A percentile compares a stretch with the other conserved stretches of the same genome.
phyloP scores from a whole-genome alignment of 345 rosid species.

The Lumnitzera racemosa region DNA sequence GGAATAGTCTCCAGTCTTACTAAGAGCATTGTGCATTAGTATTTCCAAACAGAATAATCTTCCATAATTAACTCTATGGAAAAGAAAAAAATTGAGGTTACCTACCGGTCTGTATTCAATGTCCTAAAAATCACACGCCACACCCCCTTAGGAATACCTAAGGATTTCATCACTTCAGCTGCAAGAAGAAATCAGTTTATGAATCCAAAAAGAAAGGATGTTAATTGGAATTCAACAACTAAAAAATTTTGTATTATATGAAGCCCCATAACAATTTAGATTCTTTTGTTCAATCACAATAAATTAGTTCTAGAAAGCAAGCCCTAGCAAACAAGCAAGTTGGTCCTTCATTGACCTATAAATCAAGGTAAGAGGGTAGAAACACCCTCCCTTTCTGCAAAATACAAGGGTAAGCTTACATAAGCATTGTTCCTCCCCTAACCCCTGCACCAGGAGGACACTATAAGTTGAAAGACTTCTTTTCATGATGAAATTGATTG shows the following conservation, averaged over 20 bases:
- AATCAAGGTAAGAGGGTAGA: too few species aligned
- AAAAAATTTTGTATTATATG: neutral
- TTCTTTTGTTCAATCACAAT: too few species aligned
- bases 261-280: neutral
- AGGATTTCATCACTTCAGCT: slow-evolving; percentile 28
- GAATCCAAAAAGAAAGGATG: neutral
- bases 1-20: too few species aligned
- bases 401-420: too few species aligned
- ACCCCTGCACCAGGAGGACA: too few species aligned
- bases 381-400: too few species aligned
- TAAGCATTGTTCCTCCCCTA: too few species aligned
- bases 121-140: slow-evolving; percentile 23
- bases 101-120: slow-evolving; percentile 19
- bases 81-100: neutral
- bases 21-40: too few species aligned
- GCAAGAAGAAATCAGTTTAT: neutral
- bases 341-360: neutral
- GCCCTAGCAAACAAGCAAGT: too few species aligned
- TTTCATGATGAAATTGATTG: neutral
- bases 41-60: too few species aligned
- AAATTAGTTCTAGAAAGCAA: too few species aligned
- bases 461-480: neutral
- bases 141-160: slow-evolving; percentile 19
- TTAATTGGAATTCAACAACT: neutral
- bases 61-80: neutral